These are phyloP conservation scores for Nigrospora oryzae DNA, from an alignment of 2,329 filamentous ascomycete genomes.

Conservation along the genomic window DNA sequence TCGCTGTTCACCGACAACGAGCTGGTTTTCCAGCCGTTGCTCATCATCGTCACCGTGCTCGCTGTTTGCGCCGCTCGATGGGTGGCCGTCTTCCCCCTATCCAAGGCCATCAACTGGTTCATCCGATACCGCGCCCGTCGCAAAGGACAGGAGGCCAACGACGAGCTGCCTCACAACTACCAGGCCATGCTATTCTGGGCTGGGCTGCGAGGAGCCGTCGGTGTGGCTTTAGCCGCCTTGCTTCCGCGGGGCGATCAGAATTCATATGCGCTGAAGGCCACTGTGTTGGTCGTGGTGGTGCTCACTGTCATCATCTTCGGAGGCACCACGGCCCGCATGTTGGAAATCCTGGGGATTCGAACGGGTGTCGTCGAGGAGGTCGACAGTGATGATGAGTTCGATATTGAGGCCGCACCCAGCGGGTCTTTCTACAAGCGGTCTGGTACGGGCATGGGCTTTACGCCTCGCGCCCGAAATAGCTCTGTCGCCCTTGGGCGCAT, in stretches of 20 bases:
- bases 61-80: constrained; percentile 90
- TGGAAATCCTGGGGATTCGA: constrained; percentile 93
- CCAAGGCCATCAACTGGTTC: constrained; percentile 83
- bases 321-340: constrained; percentile 92
- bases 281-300: constrained; percentile 94
- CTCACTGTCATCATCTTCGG: constrained; percentile 98
- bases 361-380: constrained; percentile 96
- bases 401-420: constrained; percentile 71
- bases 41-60: constrained; percentile 86
- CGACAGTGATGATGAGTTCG: constrained; percentile 96
- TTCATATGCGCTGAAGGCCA: constrained; percentile 76
- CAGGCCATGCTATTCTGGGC: constrained; percentile 99
- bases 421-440: constrained; percentile 76
- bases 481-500: constrained; percentile 52
- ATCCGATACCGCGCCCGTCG: constrained; percentile 77
- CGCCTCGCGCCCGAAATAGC: constrained; percentile 54
- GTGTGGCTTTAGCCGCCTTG: constrained; percentile 86
- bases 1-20: constrained; percentile 88
- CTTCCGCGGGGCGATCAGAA: constrained; percentile 63
- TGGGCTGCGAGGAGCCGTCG: constrained; percentile 87
- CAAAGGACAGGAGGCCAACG: constrained; percentile 64
- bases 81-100: constrained; percentile 90
- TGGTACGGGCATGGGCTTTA: constrained; percentile 69
- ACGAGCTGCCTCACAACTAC: constrained; percentile 90
- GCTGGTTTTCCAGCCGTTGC: constrained; percentile 84